Evolutionary conservation across 2,329 filamentous ascomycete species (phyloP).

Genomic region (Fusarium sp.): DNA sequence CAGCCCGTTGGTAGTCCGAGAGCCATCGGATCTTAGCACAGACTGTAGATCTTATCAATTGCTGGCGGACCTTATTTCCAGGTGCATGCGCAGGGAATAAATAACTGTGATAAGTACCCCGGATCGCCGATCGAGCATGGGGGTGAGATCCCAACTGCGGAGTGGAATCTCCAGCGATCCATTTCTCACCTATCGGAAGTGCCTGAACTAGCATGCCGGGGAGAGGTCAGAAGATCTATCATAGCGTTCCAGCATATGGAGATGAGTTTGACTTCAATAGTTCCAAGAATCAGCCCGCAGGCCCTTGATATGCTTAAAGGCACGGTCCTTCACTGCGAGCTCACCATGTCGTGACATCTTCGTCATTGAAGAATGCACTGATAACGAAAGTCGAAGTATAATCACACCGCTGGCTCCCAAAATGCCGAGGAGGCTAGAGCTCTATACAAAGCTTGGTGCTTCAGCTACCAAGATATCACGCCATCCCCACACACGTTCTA

Average conservation of each 20-base stretch:
- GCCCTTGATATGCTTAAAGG: not conserved
- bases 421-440: too few relatives aligned
- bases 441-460: too few relatives aligned
- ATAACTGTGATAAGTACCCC: not conserved
- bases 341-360: not conserved
- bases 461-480: too few relatives aligned
- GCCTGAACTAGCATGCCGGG: rapidly evolving
- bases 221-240: not conserved
- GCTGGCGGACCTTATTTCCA: too few relatives aligned
- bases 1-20: not conserved
- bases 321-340: rapidly evolving
- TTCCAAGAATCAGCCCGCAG: not conserved
- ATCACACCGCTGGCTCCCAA: too few relatives aligned
- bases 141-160: too few relatives aligned
- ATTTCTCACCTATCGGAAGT: not conserved
- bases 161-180: not conserved
- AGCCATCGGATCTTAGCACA: not conserved
- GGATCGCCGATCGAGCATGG: not conserved
- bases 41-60: not conserved
- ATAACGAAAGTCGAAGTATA: rapidly evolving
- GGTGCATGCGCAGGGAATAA: not conserved
- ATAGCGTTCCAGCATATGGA: not conserved
- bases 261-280: not conserved
- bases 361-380: not conserved
- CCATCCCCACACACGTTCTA: too few relatives aligned